A percentile compares a stretch with the other conserved stretches of the same genome.
These are phyloP conservation scores for Periconia macrospinosa DNA, from an alignment of 2,329 filamentous ascomycete genomes.

Conservation along the genomic window DNA sequence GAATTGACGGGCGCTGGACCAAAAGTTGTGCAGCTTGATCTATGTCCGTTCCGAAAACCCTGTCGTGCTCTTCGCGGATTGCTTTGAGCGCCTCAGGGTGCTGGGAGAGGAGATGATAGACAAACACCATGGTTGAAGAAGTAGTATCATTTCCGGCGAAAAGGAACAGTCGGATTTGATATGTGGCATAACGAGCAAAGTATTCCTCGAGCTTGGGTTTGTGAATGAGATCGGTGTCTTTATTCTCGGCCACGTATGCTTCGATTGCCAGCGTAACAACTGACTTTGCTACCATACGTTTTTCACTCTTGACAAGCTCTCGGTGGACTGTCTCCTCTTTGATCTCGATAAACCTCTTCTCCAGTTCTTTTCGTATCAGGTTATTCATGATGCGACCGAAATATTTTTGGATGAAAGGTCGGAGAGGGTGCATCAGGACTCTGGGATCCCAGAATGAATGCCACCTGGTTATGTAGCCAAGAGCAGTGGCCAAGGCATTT, in stretches of 20 bases:
- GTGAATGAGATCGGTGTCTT: constrained; percentile 12
- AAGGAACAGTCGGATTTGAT: constrained; percentile 28
- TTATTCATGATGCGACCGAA: constrained; percentile 15
- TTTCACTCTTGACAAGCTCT: constrained; percentile 1
- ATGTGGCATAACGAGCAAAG: background rate
- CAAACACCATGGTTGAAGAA: constrained; percentile 34
- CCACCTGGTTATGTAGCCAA: constrained; percentile 8
- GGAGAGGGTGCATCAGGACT: constrained; percentile 28
- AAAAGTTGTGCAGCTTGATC: no score
- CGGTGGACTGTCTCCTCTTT: no score
- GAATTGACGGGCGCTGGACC: no score
- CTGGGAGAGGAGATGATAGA: constrained; percentile 26
- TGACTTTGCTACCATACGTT: background rate
- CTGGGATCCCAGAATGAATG: constrained; percentile 16
- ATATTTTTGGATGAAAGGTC: constrained; percentile 31
- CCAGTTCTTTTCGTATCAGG: constrained; percentile 13
- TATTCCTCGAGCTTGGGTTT: background rate
- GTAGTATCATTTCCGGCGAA: constrained; percentile 43
- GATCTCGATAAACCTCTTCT: constrained; percentile 10
- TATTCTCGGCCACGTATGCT: constrained; percentile 17
- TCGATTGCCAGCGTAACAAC: background rate
- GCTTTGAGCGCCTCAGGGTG: constrained; percentile 22
- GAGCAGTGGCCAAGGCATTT: background rate
- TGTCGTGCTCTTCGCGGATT: constrained; percentile 32
- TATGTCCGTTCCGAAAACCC: constrained; percentile 35